Evolutionary conservation across 2,329 filamentous ascomycete species (phyloP).

Genomic region (Juglanconis juglandina): DNA sequence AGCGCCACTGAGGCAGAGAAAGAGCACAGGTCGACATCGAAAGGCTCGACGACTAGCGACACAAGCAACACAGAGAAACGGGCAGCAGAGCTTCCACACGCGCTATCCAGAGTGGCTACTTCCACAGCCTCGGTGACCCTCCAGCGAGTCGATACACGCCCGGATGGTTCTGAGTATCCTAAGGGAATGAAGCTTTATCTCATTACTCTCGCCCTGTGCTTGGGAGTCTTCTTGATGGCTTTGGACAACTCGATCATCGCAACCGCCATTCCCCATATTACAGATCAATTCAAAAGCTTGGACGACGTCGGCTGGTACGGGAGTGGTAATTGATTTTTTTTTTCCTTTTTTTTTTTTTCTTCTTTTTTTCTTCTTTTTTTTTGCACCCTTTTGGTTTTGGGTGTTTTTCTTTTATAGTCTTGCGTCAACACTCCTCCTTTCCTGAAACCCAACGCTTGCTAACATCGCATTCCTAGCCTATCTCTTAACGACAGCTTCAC

Average conservation of each 20-base stretch:
- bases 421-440: not conserved
- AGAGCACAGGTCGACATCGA: not conserved
- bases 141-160: constrained; percentile 28
- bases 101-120: not conserved
- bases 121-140: not conserved
- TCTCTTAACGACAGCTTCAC: constrained; percentile 35
- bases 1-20: not conserved
- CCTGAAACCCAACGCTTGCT: not conserved
- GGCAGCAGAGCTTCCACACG: not conserved
- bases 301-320: constrained; percentile 29
- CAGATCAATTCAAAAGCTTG: not conserved
- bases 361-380: too few relatives aligned
- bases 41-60: not conserved
- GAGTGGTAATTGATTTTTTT: constrained; percentile 16
- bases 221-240: constrained; percentile 43
- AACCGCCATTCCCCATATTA: constrained; percentile 33
- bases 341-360: too few relatives aligned
- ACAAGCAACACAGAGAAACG: not conserved
- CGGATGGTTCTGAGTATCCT: constrained; percentile 38
- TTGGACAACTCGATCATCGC: constrained; percentile 37
- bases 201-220: constrained; percentile 41
- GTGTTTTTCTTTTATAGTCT: too few relatives aligned
- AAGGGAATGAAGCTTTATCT: constrained; percentile 33
- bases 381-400: too few relatives aligned
- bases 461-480: not conserved